phyloP scores from a whole-genome alignment of 495 filamentous ascomycete species.

The Penicillium riverlandense region DNA sequence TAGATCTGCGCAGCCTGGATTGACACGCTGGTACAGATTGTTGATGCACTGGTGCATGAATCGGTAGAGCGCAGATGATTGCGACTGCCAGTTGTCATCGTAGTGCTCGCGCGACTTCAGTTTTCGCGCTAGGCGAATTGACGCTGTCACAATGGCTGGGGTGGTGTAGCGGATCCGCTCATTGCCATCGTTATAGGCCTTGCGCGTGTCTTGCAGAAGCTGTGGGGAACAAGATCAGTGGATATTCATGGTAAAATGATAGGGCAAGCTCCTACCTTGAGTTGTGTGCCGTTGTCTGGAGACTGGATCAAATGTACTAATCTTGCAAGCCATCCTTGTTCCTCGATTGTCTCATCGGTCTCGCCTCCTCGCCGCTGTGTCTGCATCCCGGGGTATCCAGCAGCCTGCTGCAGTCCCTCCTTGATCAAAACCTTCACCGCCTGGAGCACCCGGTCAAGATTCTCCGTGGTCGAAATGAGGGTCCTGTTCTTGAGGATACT shows the following conservation, averaged over 20 bases:
- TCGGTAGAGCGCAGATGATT: conserved; percentile 84
- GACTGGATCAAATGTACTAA: conserved; percentile 82
- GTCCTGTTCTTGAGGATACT: conserved; percentile 75
- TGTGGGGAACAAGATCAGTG: conserved; percentile 25
- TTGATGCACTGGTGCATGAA: conserved; percentile 86
- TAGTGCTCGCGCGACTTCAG: conserved; percentile 90
- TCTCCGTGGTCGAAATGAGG: conserved; percentile 61
- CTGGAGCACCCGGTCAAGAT: conserved; percentile 85
- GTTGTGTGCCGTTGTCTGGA: conserved; percentile 84
- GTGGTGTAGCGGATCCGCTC: conserved; percentile 94
- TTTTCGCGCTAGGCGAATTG: conserved; percentile 80
- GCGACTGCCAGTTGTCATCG: conserved; percentile 89
- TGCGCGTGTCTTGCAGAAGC: conserved; percentile 82
- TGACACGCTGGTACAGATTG: conserved; percentile 81
- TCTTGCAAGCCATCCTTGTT: conserved; percentile 92
- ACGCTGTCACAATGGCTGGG: conserved; percentile 84
- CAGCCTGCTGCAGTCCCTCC: conserved; percentile 79
- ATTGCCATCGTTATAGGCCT: conserved; percentile 85
- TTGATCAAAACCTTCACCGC: conserved; percentile 84
- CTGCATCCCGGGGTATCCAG: conserved; percentile 74
- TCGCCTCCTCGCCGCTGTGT: conserved; percentile 57
- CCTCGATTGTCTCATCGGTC: conserved; percentile 94
- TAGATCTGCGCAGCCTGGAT: conserved; percentile 74
- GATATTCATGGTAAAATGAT: background rate
- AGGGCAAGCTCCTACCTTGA: conserved; percentile 48